Percentiles rank a stretch among this genome's conserved stretches.
Conservation (phyloP, 176 grass and related monocot genomes). For the Triticum monococcum region DNA sequence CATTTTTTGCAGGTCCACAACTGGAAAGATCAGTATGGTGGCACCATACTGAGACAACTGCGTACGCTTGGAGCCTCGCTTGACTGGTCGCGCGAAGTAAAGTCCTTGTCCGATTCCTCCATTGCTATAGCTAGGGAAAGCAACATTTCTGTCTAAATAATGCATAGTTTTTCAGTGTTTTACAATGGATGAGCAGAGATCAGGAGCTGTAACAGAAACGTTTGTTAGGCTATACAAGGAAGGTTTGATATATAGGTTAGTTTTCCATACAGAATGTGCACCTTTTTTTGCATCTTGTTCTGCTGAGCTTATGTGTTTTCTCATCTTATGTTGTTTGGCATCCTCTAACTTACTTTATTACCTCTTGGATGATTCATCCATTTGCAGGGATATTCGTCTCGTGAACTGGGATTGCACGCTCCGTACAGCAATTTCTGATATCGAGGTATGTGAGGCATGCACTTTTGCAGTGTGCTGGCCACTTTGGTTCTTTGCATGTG, state of each 20-base stretch:
- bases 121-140: slow-evolving; percentile 20
- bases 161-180: slow-evolving; percentile 63
- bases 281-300: not conserved
- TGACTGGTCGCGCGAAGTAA: slow-evolving; percentile 88
- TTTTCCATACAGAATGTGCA: not conserved
- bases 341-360: not conserved
- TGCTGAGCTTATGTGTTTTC: not conserved
- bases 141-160: not conserved
- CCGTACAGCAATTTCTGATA: slow-evolving; percentile 87
- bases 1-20: slow-evolving; percentile 61
- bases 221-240: slow-evolving; percentile 50
- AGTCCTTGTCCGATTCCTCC: not conserved
- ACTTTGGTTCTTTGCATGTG: not conserved
- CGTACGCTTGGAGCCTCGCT: slow-evolving; percentile 83
- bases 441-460: slow-evolving; percentile 53
- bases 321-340: not conserved
- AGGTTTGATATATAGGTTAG: slow-evolving; percentile 86
- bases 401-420: slow-evolving; percentile 95
- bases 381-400: slow-evolving; percentile 31
- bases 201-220: slow-evolving; percentile 80
- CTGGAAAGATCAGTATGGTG: slow-evolving; percentile 87
- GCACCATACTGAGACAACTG: slow-evolving; percentile 75
- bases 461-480: slow-evolving; percentile 13
- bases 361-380: slow-evolving; percentile 1
- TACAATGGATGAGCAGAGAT: slow-evolving; percentile 91